Evolutionary conservation across 495 filamentous ascomycete species (phyloP), one percentile per base, ranked within the genome.

Genomic region (Xylaria castorea): DNA sequence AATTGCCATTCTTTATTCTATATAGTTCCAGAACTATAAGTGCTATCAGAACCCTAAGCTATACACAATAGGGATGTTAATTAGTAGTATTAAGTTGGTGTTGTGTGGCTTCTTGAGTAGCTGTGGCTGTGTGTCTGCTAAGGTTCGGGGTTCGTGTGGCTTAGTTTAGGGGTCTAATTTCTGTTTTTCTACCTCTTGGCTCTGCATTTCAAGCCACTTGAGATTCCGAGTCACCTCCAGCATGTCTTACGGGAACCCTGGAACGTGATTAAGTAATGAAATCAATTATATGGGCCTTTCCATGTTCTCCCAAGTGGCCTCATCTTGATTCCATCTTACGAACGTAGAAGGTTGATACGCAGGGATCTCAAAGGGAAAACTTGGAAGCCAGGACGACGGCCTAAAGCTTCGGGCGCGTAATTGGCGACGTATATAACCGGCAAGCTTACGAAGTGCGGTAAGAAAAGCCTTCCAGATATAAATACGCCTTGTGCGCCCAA

Each of bases 81-180:
- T n/a, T n/a, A n/a, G n/a, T n/a, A n/a, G n/a, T n/a, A n/a, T n/a
- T n/a, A n/a, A n/a, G n/a, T n/a, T n/a, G n/a, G n/a, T n/a, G n/a
- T 40, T 8, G 36, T 5, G 36, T 38, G 6, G 36, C 9, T 57
- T 50, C 48, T 50, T n/a, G 22, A 6, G 5, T 38, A 22, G 69
- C 87, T 88, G 76, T 89, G 86, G 70, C 81, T 86, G 73, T 88
- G 87, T 34, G n/a, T n/a, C n/a, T n/a, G n/a, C n/a, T n/a, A n/a
- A n/a, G n/a, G 88, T 87, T 5, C 83, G 78, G 25, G 84, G 79
- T 38, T 84, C 81, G 69, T 87, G 85, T 12, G 86, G 84, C 5
- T 77, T 87, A 85, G 70, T 87, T 89, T 7, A 86, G 2, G 5
- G 42, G 12, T 16, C 16, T 38, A 44, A 44, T 44, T 16, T 14